A percentile compares a stretch with the other conserved stretches of the same genome.
Conservation (phyloP, 106 monocot species). For the Acanthochlamys bracteata region DNA sequence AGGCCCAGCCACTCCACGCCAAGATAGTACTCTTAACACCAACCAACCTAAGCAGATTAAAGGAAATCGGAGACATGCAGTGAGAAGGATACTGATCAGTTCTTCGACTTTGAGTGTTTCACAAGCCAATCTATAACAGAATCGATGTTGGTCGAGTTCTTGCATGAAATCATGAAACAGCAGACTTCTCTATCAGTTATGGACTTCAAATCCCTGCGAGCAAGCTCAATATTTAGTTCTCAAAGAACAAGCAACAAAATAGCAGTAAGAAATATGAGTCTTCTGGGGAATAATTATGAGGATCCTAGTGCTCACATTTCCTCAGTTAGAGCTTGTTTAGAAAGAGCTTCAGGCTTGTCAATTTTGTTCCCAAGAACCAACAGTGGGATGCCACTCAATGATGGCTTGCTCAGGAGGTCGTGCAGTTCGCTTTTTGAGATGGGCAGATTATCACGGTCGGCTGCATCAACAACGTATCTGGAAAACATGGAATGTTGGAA, state of each 20-base stretch:
- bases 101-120: slow-evolving; percentile 88
- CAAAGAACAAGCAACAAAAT: not conserved
- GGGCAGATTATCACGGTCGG: slow-evolving; percentile 67
- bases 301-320: slow-evolving; percentile 44
- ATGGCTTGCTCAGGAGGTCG: slow-evolving; percentile 81
- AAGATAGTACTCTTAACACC: no score
- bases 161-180: slow-evolving; percentile 98
- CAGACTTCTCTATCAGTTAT: slow-evolving; percentile 77
- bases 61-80: no score
- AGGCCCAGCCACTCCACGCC: no score
- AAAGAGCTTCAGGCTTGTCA: slow-evolving; percentile 70
- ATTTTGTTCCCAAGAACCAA: slow-evolving; percentile 91
- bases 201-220: slow-evolving; percentile 57
- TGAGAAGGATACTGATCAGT: slow-evolving; percentile 8
- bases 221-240: not conserved
- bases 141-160: slow-evolving; percentile 87
- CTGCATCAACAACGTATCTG: slow-evolving; percentile 96
- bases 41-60: no score
- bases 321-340: slow-evolving; percentile 50
- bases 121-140: slow-evolving; percentile 92
- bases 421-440: slow-evolving; percentile 89
- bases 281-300: not conserved
- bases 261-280: not conserved
- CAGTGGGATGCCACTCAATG: slow-evolving; percentile 82
- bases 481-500: not conserved